Evolutionary conservation across 139 green algal species (phyloP), one percentile per base, ranked within the genome.

Genomic region (Gonium pectorale): DNA sequence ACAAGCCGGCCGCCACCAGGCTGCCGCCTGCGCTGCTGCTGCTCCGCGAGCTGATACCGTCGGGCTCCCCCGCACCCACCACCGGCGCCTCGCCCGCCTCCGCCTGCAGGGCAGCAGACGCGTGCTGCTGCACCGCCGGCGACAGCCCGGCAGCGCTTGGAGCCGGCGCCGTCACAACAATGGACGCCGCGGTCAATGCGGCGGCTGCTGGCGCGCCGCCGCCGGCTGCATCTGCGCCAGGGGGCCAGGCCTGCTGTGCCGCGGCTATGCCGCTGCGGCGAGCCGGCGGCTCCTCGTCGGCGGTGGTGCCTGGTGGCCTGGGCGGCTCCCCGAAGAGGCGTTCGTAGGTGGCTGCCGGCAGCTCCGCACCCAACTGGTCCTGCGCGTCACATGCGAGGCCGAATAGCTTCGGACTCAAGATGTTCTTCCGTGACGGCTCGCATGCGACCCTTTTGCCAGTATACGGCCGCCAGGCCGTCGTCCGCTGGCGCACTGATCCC

Each of bases 331-430:
- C 74, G n/a, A 82, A 82, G 38, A 82, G 56, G 11, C 56, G 54
- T 24, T 69, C 17, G 74, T 82, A 82, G 40, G 60, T 70, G 40
- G 60, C 29, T 17, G 40, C 40, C 0, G 74, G 74, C 27, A 82
- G 74, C 74, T 82, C 74, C 0, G 74, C 35, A 0, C 74, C 74
- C 37, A 82, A 41, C 40, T 82, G 74, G 41, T 82, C 74, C 74
- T 82, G 74, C 13, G 38, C 40, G 38, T 2, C 3, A n/a, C n/a
- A n/a, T n/a, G n/a, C 13, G 33, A 15, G 63, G 27, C 5, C 19
- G 33, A 29, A 0, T 35, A 13, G 31, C 9, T 4, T 27, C 4
- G 33, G 6, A 22, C 0, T 63, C 6, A 63, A 9, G 21, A 63
- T 29, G 17, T 6, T 31, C 11, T 31, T 63, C 54, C 54, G 22